Conservation (phyloP, 345 rosid species). For the Corchorus capsularis region DNA sequence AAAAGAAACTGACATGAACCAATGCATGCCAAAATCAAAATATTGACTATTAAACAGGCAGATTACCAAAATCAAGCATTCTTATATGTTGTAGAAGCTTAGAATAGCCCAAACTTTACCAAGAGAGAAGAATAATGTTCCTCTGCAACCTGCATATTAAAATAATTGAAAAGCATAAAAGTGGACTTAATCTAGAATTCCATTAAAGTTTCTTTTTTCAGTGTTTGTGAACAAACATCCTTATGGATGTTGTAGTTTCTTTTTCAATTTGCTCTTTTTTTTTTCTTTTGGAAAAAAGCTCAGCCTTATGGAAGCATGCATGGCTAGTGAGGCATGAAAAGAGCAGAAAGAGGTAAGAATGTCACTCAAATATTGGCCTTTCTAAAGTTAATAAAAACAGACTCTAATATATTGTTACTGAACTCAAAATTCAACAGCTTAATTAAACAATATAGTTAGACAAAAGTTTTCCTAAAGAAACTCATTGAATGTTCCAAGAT, state of each 20-base stretch:
- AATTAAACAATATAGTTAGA: background rate
- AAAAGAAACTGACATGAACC: too few species aligned
- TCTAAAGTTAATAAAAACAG: conserved; percentile 18
- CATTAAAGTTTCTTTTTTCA: background rate
- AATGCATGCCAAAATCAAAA: too few species aligned
- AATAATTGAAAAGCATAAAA: background rate
- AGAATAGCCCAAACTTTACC: too few species aligned
- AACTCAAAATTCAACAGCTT: background rate
- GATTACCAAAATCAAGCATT: too few species aligned
- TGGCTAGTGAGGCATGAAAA: background rate
- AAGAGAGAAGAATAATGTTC: too few species aligned
- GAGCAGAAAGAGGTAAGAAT: background rate
- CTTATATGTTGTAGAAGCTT: too few species aligned
- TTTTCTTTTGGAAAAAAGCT: conserved; percentile 8
- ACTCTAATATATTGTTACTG: background rate
- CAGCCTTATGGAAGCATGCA: conserved; percentile 4
- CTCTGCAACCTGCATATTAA: too few species aligned
- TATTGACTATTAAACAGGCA: too few species aligned
- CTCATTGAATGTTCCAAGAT: conserved; percentile 94
- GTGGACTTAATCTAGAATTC: background rate
- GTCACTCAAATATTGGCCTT: conserved; percentile 4
- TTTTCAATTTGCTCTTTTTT: background rate
- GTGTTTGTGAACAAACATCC: conserved; percentile 18
- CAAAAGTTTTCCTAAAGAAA: background rate
- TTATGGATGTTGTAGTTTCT: background rate